These are phyloP conservation scores for Sporisorium scitamineum DNA, from an alignment of 1,284 basidiomycete species.

Conservation along the genomic window DNA sequence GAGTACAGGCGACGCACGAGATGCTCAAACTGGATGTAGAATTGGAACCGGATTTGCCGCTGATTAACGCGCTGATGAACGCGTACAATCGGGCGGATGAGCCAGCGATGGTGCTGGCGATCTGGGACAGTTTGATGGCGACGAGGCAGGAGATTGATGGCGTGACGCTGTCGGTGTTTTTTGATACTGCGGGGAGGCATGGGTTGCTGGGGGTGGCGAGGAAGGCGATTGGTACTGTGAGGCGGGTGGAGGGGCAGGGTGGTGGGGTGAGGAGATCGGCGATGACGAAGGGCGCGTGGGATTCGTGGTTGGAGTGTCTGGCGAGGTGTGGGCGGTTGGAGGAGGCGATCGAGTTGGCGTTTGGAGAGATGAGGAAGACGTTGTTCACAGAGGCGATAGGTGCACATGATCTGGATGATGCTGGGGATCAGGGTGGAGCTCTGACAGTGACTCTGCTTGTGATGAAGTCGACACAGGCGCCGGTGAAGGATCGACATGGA, in stretches of 20 bases:
- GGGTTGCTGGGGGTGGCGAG: slow-evolving; percentile 59
- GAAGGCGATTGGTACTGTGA: slow-evolving; percentile 30
- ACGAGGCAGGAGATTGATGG: slow-evolving; percentile 73
- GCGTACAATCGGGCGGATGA: slow-evolving; percentile 83
- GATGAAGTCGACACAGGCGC: slow-evolving; percentile 8
- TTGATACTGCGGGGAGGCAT: slow-evolving; percentile 83
- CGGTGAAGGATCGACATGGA: slow-evolving; percentile 24
- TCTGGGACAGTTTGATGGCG: slow-evolving; percentile 81
- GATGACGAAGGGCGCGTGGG: slow-evolving; percentile 76
- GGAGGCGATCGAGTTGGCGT: slow-evolving; percentile 78
- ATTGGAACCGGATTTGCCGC: slow-evolving; percentile 78
- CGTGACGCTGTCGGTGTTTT: slow-evolving; percentile 80
- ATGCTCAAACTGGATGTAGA: slow-evolving; percentile 81
- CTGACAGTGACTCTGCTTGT: slow-evolving; percentile 8
- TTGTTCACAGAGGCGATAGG: slow-evolving; percentile 22
- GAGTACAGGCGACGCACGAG: slow-evolving; percentile 79
- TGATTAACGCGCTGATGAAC: slow-evolving; percentile 91
- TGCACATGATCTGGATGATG: not conserved
- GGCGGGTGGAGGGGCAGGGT: slow-evolving; percentile 70
- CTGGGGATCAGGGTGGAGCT: not conserved
- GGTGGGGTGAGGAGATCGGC: slow-evolving; percentile 73
- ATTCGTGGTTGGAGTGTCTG: slow-evolving; percentile 87
- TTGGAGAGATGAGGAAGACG: slow-evolving; percentile 74
- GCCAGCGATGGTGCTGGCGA: slow-evolving; percentile 78
- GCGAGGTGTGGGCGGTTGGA: slow-evolving; percentile 78